phyloP scores from a whole-genome alignment of 1,284 basidiomycete genomes.

The Erythrobasidium hasegawianum region DNA sequence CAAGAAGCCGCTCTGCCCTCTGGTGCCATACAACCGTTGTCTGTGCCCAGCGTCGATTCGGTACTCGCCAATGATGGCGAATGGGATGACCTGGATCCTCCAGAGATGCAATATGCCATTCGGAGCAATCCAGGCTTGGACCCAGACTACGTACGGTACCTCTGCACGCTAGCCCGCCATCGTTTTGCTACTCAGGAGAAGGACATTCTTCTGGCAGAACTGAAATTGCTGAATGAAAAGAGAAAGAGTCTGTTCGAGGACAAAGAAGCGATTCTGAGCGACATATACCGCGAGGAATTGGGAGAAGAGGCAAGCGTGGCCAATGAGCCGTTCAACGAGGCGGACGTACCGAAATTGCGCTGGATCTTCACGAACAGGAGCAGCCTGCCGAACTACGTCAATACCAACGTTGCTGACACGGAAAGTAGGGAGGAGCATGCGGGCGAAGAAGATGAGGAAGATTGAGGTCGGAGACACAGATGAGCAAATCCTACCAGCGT shows the following conservation, averaged over 20 bases:
- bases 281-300: conserved; percentile 49
- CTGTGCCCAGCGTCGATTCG: neutral
- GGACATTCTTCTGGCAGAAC: conserved; percentile 60
- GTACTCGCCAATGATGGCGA: neutral
- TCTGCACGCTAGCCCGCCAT: conserved; percentile 72
- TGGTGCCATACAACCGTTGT: conserved; percentile 10
- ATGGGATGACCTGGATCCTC: conserved; percentile 52
- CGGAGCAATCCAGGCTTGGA: conserved; percentile 33
- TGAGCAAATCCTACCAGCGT: too few species aligned
- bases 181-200: conserved; percentile 61
- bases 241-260: conserved; percentile 55
- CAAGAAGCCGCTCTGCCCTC: conserved; percentile 14
- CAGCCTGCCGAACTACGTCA: conserved; percentile 18
- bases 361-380: conserved; percentile 15
- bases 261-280: conserved; percentile 60
- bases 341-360: neutral
- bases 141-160: conserved; percentile 53
- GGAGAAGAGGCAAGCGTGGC: conserved; percentile 29
- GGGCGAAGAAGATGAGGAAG: neutral
- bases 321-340: neutral
- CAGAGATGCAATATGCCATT: conserved; percentile 56
- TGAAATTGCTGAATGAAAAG: conserved; percentile 58
- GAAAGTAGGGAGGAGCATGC: neutral
- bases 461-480: neutral
- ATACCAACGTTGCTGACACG: conserved; percentile 18